Base-by-base conservation (phyloP, 805 yeast species). In the Candida corydali region DNA sequence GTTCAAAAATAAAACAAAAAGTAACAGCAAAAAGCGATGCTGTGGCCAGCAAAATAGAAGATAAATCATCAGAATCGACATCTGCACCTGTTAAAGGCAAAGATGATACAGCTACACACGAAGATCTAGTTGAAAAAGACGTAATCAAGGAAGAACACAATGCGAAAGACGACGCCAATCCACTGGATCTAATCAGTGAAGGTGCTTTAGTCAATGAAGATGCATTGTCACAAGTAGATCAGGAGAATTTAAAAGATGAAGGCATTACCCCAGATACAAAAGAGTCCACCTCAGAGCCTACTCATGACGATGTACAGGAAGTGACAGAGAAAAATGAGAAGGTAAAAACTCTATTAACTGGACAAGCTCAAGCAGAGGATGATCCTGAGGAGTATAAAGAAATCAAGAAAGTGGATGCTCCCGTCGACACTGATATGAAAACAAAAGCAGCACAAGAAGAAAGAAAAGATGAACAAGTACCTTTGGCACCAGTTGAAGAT, bases 391-490 rank as follows among this genome's bases (percentile, higher is more conserved):
- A 26, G 20, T 23, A 35, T 10, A 35, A 35, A 27, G 38, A 35
- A 28, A 25, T 29, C 4, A 15, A 34, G 20, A 10, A 34, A 34
- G 15, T 11, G 16, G 20, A 9, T 26, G 28, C 14, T 16, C 29
- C 38, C 5, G 14, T 26, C 7, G 29, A 30, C 9, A 28, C 36
- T 11, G 12, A 14, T 8, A 26, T 27, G 19, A 29, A 32, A 24
- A 37, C 14, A 24, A 26, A 20, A 15, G 34, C 34, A 17, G 44
- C 35, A 7, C 26, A 29, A 10, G 35, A 33, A 11, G 44, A 36
- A 26, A 23, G 32, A 10, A 12, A 36, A 39, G 39, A 36, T 26
- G 40, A 29, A n/a, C 32, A 35, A 31, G 19, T 26, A 29, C n/a
- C 32, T 31, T 34, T 27, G 12, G 36, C 22, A 12, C 24, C 35